Base-by-base conservation (phyloP, 805 yeast species). In the Starmera amethionina region DNA sequence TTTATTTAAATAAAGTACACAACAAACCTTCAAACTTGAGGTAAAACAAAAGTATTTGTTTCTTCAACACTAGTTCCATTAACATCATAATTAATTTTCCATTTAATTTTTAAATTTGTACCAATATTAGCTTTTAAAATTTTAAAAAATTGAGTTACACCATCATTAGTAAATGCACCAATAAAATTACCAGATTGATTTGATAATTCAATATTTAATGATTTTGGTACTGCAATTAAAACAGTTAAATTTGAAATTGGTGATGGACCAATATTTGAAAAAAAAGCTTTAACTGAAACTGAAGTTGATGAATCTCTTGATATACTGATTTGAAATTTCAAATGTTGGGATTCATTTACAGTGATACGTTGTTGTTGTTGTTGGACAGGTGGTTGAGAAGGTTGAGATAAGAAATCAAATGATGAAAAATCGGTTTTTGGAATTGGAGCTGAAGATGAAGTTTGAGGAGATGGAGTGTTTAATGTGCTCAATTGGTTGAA, bases 161-260 rank as follows among this genome's bases (percentile, higher is more conserved):
- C 77, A 40, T 72, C 67, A 30, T 55, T 58, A 36, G 64, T 65
- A 40, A 65, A 67, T 3, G 75, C 70, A 42, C 67, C 65, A n/a
- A 84, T 51, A 28, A 58, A 52, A 41, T 72, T 75, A 40, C 74
- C 69, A 8, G 81, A 68, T 56, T 81, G 88, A 1, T 88, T 79
- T 42, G 70, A 66, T 54, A 84, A 68, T 39, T 65, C 69, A 46
- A 84, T 65, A 38, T 65, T 65, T 52, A 79, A 72, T 8, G 71
- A 53, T 51, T 77, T 79, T 40, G 94, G 86, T 29, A 79, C 87
- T 0, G 95, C 93, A 32, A 82, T 58, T 53, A 77, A 66, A 48
- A 81, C 75, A 43, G 75, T 73, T 35, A 84, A 58, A 42, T 70
- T 67, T 8, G 71, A 58, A 30, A 82, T 58, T 13, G 73, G 58